Percentiles rank a stretch among this genome's conserved stretches.
Conservation (phyloP, 23 red algal species). For the Gracilaria gracilis region DNA sequence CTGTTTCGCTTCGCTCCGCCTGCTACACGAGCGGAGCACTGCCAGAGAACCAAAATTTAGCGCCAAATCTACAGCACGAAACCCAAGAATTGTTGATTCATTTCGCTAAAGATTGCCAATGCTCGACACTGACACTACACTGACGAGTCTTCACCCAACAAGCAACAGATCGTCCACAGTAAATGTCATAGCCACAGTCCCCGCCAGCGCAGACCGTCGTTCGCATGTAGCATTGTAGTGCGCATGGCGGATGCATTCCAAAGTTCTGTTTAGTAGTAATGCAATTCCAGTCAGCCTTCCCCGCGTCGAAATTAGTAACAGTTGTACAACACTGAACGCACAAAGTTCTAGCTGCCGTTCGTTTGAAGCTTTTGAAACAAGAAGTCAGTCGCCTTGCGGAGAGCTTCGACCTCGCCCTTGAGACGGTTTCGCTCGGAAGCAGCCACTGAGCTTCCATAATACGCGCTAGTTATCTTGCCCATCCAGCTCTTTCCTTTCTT, state of each 20-base stretch:
- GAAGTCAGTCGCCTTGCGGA: slow-evolving; percentile 73
- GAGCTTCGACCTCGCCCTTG: slow-evolving; percentile 60
- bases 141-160: background rate
- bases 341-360: background rate
- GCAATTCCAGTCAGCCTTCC: background rate
- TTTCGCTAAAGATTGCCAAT: background rate
- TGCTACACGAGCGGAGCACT: slow-evolving; percentile 3
- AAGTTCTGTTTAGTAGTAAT: background rate
- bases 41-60: background rate
- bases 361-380: slow-evolving; percentile 73
- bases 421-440: slow-evolving; percentile 42
- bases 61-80: background rate
- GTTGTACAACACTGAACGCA: background rate
- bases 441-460: slow-evolving; percentile 46
- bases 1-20: slow-evolving; percentile 14
- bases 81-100: background rate
- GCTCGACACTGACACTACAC: background rate
- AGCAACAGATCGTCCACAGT: background rate
- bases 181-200: no score
- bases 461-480: slow-evolving; percentile 59
- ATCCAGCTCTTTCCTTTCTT: slow-evolving; percentile 69
- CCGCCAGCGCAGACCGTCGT: no score
- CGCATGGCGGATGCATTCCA: background rate
- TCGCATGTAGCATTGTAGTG: no score
- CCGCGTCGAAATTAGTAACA: background rate